Conservation (phyloP, 1,284 basidiomycete genomes). For the Apiotrichum gamsii region DNA sequence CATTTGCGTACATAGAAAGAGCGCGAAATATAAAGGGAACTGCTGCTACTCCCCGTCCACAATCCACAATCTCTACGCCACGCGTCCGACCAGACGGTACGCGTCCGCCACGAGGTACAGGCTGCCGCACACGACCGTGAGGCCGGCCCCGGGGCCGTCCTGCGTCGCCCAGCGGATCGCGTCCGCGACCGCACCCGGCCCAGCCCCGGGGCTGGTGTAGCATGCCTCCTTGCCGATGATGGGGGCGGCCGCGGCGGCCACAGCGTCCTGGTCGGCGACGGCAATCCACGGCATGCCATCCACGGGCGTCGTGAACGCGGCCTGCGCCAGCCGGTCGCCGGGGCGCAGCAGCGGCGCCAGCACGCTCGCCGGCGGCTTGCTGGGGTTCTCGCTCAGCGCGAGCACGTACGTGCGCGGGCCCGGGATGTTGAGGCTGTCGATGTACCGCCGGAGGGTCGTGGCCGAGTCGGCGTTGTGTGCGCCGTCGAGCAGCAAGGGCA, state of each 20-base stretch:
- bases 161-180: constrained; percentile 29
- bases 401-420: constrained; percentile 59
- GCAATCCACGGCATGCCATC: constrained; percentile 89
- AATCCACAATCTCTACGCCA: neutral
- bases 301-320: constrained; percentile 62
- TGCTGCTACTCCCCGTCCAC: too few relatives aligned
- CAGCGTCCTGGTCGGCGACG: constrained; percentile 53
- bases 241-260: constrained; percentile 45
- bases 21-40: too few relatives aligned
- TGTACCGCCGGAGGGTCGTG: constrained; percentile 61
- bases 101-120: constrained; percentile 85
- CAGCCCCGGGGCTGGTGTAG: constrained; percentile 6
- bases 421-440: constrained; percentile 52
- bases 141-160: constrained; percentile 41
- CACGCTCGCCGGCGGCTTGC: constrained; percentile 66
- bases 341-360: constrained; percentile 57
- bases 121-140: constrained; percentile 77
- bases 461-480: constrained; percentile 92
- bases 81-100: constrained; percentile 55
- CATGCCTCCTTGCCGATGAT: constrained; percentile 24
- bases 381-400: constrained; percentile 70
- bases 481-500: constrained; percentile 71
- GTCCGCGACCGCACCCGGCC: constrained; percentile 20
- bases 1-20: too few relatives aligned
- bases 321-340: constrained; percentile 52